phyloP scores from a whole-genome alignment of 2,329 filamentous ascomycete species.

The Aspergillus transmontanensis region DNA sequence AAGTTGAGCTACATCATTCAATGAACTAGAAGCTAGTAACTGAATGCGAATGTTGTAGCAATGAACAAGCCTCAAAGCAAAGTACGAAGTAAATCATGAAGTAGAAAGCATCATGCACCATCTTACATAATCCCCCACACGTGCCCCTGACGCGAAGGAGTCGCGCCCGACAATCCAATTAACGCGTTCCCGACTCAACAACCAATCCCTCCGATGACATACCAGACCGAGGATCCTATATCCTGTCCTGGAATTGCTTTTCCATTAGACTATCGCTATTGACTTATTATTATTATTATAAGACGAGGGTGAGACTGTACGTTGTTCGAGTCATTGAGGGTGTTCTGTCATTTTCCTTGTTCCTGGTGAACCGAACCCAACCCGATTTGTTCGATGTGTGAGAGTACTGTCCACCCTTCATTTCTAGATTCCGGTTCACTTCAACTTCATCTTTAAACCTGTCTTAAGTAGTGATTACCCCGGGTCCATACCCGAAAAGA shows the following conservation, averaged over 20 bases:
- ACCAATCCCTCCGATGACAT: background rate
- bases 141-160: constrained; percentile 15
- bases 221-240: background rate
- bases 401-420: background rate
- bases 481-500: background rate
- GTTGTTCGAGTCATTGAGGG: background rate
- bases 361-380: background rate
- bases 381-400: background rate
- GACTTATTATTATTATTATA: background rate
- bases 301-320: background rate
- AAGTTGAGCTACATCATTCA: background rate
- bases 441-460: background rate
- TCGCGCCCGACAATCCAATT: constrained; percentile 23
- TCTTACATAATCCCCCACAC: constrained; percentile 17
- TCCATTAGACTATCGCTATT: background rate
- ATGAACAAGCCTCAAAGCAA: too few relatives aligned
- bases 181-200: constrained; percentile 18
- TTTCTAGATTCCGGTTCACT: background rate
- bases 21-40: background rate
- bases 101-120: background rate
- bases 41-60: too few relatives aligned
- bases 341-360: background rate
- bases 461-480: background rate
- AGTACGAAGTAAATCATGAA: too few relatives aligned
- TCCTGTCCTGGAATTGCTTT: background rate